These are phyloP conservation scores for Metschnikowia similis DNA, from an alignment of 805 yeast species.

Conservation along the genomic window DNA sequence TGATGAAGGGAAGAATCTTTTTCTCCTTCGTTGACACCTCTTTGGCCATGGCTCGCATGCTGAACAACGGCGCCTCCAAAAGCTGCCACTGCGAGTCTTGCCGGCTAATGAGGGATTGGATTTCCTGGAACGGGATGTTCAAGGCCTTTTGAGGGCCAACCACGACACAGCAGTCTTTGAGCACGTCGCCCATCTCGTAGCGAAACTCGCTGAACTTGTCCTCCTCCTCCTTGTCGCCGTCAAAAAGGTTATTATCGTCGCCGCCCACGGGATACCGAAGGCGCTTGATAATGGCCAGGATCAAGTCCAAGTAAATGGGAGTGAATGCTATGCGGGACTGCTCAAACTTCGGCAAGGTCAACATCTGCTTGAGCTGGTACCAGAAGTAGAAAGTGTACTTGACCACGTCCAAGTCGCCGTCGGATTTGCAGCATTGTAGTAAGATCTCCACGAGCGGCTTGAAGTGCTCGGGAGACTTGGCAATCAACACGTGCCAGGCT, in stretches of 20 bases:
- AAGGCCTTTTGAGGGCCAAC: slow-evolving; percentile 74
- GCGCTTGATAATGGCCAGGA: slow-evolving; percentile 60
- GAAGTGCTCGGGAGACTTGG: slow-evolving; percentile 65
- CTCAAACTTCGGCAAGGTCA: slow-evolving; percentile 56
- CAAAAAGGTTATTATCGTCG: slow-evolving; percentile 45
- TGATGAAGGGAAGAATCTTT: slow-evolving; percentile 66
- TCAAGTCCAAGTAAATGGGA: slow-evolving; percentile 55
- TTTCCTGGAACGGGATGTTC: slow-evolving; percentile 60
- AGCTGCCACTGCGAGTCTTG: slow-evolving; percentile 66
- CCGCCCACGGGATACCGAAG: slow-evolving; percentile 63
- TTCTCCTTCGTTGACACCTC: slow-evolving; percentile 71
- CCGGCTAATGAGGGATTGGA: slow-evolving; percentile 38
- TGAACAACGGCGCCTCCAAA: slow-evolving; percentile 84
- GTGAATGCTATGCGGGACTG: slow-evolving; percentile 46
- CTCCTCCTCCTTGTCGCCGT: slow-evolving; percentile 70
- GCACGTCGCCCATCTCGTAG: slow-evolving; percentile 96
- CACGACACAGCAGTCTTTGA: slow-evolving; percentile 91
- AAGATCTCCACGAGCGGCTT: slow-evolving; percentile 70
- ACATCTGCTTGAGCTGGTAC: slow-evolving; percentile 73
- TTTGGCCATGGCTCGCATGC: slow-evolving; percentile 91
- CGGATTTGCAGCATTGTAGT: slow-evolving; percentile 64
- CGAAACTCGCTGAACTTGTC: slow-evolving; percentile 92
- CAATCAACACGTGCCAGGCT: slow-evolving; percentile 87
- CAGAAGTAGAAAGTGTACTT: slow-evolving; percentile 91
- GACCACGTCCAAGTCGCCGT: slow-evolving; percentile 83